phyloP scores from a whole-genome alignment of 179 eudicot species.

The Nepenthes alata region DNA sequence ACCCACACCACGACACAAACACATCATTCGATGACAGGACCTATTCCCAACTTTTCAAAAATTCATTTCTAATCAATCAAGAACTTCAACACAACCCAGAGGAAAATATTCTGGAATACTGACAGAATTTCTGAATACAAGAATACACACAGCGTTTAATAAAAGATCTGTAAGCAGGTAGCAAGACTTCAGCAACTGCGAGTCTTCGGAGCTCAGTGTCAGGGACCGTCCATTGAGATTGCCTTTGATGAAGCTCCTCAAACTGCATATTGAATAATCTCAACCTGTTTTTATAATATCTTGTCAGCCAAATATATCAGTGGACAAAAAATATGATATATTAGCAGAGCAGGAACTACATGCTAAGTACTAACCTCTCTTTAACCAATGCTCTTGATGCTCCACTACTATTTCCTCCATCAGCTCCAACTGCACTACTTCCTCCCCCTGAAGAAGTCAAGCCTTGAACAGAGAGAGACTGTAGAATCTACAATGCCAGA shows the following conservation, averaged over 20 bases:
- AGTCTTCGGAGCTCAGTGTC: slow-evolving; percentile 89
- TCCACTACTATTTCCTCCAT: slow-evolving; percentile 89
- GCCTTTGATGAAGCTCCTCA: slow-evolving; percentile 96
- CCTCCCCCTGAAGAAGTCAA: slow-evolving; percentile 84
- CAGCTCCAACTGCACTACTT: slow-evolving; percentile 38
- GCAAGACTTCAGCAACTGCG: slow-evolving; percentile 88
- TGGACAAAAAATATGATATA: not conserved
- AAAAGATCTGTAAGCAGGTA: slow-evolving; percentile 93
- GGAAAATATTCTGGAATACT: no score
- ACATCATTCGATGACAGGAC: no score
- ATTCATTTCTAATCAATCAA: no score
- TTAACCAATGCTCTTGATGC: slow-evolving; percentile 73
- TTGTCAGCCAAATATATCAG: not conserved
- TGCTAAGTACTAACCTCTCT: slow-evolving; percentile 42
- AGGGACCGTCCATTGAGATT: slow-evolving; percentile 98
- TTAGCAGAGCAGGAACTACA: no score
- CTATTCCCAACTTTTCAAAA: no score
- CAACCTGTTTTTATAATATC: slow-evolving; percentile 32
- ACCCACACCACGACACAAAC: no score
- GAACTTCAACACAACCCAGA: no score
- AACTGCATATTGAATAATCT: slow-evolving; percentile 73
- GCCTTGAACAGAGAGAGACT: slow-evolving; percentile 73
- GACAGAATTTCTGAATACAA: not conserved
- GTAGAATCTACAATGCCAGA: slow-evolving; percentile 52
- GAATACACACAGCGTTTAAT: slow-evolving; percentile 69